Conservation (phyloP, 2,329 filamentous ascomycete species). For the Alternaria solani region DNA sequence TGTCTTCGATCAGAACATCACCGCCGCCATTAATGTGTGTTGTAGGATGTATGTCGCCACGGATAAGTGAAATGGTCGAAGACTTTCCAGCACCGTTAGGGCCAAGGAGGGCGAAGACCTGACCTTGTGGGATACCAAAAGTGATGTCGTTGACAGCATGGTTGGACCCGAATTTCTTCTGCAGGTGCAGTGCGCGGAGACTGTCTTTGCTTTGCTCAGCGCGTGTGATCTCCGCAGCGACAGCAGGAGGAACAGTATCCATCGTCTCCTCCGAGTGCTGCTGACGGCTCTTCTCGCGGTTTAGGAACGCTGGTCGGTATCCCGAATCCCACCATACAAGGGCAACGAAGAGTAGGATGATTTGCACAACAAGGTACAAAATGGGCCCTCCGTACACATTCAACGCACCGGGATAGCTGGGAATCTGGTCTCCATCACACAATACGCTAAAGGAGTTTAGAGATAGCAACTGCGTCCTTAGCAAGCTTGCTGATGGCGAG, state of each 20-base stretch:
- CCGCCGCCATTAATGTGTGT: slow-evolving; percentile 66
- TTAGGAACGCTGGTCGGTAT: slow-evolving; percentile 63
- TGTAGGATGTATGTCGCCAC: slow-evolving; percentile 83
- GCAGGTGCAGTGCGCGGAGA: slow-evolving; percentile 79
- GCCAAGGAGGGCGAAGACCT: slow-evolving; percentile 88
- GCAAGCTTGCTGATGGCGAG: slow-evolving; percentile 78
- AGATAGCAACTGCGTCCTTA: slow-evolving; percentile 76
- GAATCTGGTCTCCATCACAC: slow-evolving; percentile 69
- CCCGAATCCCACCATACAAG: slow-evolving; percentile 85
- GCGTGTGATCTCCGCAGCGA: slow-evolving; percentile 70
- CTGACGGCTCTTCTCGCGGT: slow-evolving; percentile 43
- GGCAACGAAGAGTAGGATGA: slow-evolving; percentile 72
- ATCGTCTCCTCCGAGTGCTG: slow-evolving; percentile 55
- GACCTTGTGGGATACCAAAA: slow-evolving; percentile 79
- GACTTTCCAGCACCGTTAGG: slow-evolving; percentile 93
- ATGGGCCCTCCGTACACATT: slow-evolving; percentile 84
- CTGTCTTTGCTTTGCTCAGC: slow-evolving; percentile 71
- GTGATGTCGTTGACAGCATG: slow-evolving; percentile 85
- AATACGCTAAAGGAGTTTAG: slow-evolving; percentile 85
- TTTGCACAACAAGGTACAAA: slow-evolving; percentile 80
- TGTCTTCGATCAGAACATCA: slow-evolving; percentile 80
- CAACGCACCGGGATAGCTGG: slow-evolving; percentile 74
- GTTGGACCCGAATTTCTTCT: slow-evolving; percentile 78
- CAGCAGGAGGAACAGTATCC: slow-evolving; percentile 61
- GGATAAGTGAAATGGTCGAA: slow-evolving; percentile 86